phyloP scores from a whole-genome alignment of 164 flowering plant genomes.

The Litsea cubeba region DNA sequence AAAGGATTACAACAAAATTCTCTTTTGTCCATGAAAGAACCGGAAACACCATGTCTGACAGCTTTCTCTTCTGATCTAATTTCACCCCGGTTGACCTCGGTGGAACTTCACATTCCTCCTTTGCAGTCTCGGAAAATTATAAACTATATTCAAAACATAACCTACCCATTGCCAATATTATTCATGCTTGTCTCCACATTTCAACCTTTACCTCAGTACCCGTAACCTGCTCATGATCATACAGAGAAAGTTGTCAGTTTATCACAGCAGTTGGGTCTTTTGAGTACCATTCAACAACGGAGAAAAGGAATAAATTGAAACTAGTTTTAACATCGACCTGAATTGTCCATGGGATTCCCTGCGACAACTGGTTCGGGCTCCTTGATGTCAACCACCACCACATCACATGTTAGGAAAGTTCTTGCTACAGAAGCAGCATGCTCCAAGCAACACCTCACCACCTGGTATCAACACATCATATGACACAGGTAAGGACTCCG shows the following conservation, averaged over 20 bases:
- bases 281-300: neutral
- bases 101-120: too few species aligned
- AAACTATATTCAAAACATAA: too few species aligned
- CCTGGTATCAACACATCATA: conserved; percentile 28
- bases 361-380: conserved; percentile 65
- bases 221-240: conserved; percentile 15
- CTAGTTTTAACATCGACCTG: conserved; percentile 35
- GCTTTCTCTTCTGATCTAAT: too few species aligned
- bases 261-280: too few species aligned
- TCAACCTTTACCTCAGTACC: too few species aligned
- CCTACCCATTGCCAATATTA: too few species aligned
- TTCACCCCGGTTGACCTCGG: too few species aligned
- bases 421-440: conserved; percentile 88
- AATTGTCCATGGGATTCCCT: conserved; percentile 83
- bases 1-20: too few species aligned
- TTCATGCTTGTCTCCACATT: too few species aligned
- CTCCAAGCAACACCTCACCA: conserved; percentile 87
- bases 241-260: neutral
- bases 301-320: neutral
- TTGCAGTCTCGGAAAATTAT: too few species aligned
- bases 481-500: neutral
- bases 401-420: conserved; percentile 83
- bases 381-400: conserved; percentile 83
- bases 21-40: too few species aligned
- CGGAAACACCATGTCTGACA: too few species aligned